Conservation (phyloP, 768 basidiomycete genomes). For the Lanmaoa pseudosensibilis region DNA sequence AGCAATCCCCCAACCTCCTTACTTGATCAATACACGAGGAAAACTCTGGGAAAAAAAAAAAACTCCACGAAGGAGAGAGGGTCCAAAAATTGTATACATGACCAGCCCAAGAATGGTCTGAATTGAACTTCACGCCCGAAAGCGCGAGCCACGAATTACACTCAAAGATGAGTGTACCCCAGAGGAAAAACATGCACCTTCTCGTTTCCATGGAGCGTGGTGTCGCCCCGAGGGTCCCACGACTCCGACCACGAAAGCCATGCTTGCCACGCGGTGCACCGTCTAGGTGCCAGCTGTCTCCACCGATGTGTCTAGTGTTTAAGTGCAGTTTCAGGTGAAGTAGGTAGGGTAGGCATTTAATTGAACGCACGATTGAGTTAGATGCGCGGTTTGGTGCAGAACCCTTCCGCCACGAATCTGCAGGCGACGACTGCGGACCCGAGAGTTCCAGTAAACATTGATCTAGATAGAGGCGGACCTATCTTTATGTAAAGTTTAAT, state of each 20-base stretch:
- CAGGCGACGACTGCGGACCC: neutral
- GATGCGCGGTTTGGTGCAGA: neutral
- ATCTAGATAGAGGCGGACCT: neutral
- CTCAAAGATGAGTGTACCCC: slow-evolving; percentile 19
- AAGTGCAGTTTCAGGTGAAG: neutral
- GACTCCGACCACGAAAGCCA: neutral
- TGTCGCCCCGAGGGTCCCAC: neutral
- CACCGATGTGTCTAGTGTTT: neutral
- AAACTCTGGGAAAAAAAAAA: neutral
- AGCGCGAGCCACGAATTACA: slow-evolving; percentile 24
- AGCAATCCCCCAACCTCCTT: neutral
- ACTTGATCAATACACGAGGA: neutral
- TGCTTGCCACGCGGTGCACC: neutral
- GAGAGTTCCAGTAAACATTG: neutral
- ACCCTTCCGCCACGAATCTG: neutral
- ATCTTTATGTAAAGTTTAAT: neutral
- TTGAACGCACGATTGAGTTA: no score
- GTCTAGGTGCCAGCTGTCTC: neutral
- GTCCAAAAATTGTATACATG: slow-evolving; percentile 16
- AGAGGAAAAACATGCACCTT: slow-evolving; percentile 4
- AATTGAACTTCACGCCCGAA: slow-evolving; percentile 25
- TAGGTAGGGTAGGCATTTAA: neutral
- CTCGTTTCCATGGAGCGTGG: slow-evolving; percentile 17
- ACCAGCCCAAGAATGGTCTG: slow-evolving; percentile 29
- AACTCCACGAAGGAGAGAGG: slow-evolving; percentile 18